phyloP scores from a whole-genome alignment of 1,284 basidiomycete genomes.

The Stereum hirsutum region DNA sequence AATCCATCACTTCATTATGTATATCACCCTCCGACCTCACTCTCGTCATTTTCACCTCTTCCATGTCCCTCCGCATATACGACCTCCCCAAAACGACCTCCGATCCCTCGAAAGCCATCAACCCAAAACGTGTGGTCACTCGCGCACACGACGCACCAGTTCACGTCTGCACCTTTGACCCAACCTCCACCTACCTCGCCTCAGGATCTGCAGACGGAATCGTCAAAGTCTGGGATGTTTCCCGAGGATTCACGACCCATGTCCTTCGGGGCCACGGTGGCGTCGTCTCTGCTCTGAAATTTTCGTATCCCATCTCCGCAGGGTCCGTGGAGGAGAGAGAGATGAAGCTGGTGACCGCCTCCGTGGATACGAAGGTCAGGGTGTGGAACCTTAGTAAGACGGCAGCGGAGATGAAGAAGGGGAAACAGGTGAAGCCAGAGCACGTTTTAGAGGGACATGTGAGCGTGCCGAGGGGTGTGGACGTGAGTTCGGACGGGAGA shows the following conservation, averaged over 20 bases:
- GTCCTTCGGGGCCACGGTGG: conserved; percentile 96
- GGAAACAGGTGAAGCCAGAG: conserved; percentile 57
- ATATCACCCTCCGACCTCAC: conserved; percentile 54
- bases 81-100: conserved; percentile 42
- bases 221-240: conserved; percentile 95
- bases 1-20: conserved; percentile 55
- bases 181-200: conserved; percentile 86
- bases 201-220: conserved; percentile 94
- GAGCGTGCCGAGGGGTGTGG: conserved; percentile 83
- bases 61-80: conserved; percentile 61
- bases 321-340: conserved; percentile 39
- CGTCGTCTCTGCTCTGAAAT: conserved; percentile 83
- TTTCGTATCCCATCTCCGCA: conserved; percentile 61
- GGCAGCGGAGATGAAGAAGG: conserved; percentile 43
- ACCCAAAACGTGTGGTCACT: conserved; percentile 65
- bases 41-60: conserved; percentile 60
- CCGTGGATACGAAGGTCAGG: conserved; percentile 83
- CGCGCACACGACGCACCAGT: conserved; percentile 91
- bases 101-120: conserved; percentile 38
- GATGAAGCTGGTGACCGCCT: conserved; percentile 85
- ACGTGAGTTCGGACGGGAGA: conserved; percentile 75
- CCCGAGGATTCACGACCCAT: conserved; percentile 87
- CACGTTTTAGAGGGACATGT: conserved; percentile 86
- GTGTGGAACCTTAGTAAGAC: conserved; percentile 69
- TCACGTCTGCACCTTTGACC: conserved; percentile 79